Evolutionary conservation across 495 filamentous ascomycete species (phyloP).

Genomic region (Aspergillus nidulans): DNA sequence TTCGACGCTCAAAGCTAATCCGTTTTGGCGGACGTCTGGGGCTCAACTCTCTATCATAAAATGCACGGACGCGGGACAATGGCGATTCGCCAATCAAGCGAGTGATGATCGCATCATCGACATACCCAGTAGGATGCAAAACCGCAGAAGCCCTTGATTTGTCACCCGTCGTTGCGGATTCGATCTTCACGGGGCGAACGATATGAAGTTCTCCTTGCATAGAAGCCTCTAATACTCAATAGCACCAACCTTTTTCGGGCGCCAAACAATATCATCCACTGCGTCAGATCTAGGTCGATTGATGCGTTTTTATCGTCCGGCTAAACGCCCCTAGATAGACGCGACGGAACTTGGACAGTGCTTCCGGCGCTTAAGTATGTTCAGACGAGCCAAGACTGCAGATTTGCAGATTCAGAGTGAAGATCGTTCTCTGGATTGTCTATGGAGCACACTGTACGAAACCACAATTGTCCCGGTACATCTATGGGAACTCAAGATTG

Average conservation of each 20-base stretch:
- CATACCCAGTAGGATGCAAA: constrained; percentile 14
- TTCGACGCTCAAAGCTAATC: constrained; percentile 18
- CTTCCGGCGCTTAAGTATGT: constrained; percentile 16
- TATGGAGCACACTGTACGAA: background rate
- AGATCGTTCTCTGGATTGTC: background rate
- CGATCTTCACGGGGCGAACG: constrained; percentile 36
- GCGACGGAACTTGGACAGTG: constrained; percentile 5
- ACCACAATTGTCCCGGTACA: background rate
- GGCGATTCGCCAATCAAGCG: constrained; percentile 35
- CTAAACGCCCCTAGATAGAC: constrained; percentile 13
- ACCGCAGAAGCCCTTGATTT: constrained; percentile 37
- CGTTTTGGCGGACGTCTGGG: constrained; percentile 8
- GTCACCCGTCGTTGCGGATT: constrained; percentile 32
- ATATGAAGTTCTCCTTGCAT: constrained; percentile 35
- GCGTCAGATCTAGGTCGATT: background rate
- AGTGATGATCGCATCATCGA: constrained; percentile 19
- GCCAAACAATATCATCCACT: background rate
- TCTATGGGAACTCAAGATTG: background rate
- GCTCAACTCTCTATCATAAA: constrained; percentile 38
- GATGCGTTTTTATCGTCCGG: constrained; percentile 12
- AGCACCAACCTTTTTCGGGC: constrained; percentile 13
- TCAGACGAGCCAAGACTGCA: background rate
- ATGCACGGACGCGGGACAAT: constrained; percentile 24
- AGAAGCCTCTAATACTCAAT: constrained; percentile 33
- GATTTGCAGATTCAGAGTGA: background rate